A percentile compares a stretch with the other conserved stretches of the same genome.
Evolutionary conservation across 2,329 filamentous ascomycete species (phyloP).

Genomic region (Trichoderma breve): DNA sequence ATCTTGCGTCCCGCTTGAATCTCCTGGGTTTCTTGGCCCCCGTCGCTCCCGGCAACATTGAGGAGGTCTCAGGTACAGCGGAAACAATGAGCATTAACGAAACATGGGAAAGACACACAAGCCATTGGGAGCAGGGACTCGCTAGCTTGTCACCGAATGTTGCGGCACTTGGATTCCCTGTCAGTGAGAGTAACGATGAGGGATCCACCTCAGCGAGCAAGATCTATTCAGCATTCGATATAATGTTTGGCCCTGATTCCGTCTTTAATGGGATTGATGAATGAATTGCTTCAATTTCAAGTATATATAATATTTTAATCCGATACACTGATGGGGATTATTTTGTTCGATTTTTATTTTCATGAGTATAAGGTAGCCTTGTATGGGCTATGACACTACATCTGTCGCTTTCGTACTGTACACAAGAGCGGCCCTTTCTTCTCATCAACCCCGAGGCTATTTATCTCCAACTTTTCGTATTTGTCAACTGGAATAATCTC

Average conservation of each 20-base stretch:
- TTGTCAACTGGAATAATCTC: neutral
- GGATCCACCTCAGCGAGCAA: neutral
- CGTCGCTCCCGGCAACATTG: neutral
- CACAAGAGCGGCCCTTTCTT: neutral
- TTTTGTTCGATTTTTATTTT: neutral
- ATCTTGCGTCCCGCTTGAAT: neutral
- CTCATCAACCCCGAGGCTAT: neutral
- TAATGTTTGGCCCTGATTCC: neutral
- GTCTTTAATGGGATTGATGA: too few species aligned
- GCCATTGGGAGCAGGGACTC: neutral
- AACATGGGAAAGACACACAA: neutral
- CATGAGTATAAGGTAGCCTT: neutral
- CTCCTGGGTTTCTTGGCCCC: neutral
- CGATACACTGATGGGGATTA: neutral
- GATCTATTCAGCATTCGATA: neutral
- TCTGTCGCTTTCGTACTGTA: neutral
- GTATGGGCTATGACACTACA: neutral
- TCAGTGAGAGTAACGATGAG: neutral
- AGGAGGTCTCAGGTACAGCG: neutral
- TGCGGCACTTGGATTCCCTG: neutral
- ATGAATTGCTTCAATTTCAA: neutral
- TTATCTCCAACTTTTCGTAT: neutral
- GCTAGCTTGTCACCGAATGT: neutral
- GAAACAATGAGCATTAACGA: neutral
- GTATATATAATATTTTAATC: neutral